These are phyloP conservation scores for Bolboschoenus planiculmis DNA, from an alignment of 176 grass and related monocot genomes.

Conservation along the genomic window DNA sequence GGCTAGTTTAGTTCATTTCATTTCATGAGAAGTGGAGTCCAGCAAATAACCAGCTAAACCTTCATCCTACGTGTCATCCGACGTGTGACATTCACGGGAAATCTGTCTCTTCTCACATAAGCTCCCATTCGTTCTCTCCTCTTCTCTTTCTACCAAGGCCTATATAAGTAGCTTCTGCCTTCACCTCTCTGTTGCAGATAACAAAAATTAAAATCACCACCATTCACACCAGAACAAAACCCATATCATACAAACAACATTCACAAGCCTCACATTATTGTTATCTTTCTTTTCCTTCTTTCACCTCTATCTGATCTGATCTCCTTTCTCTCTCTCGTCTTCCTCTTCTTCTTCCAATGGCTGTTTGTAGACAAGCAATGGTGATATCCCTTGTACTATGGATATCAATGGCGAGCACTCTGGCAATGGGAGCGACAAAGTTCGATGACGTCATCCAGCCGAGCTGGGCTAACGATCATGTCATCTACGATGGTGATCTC, in stretches of 20 bases:
- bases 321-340: too few relatives aligned
- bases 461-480: slow-evolving; percentile 95
- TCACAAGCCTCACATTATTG: slow-evolving; percentile 1
- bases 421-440: slow-evolving; percentile 25
- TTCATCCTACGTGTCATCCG: slow-evolving; percentile 8
- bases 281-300: background rate
- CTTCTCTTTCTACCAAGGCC: background rate
- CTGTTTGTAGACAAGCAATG: background rate
- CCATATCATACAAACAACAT: background rate
- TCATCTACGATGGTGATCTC: slow-evolving; percentile 78
- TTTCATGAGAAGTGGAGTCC: background rate
- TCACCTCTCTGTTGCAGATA: background rate
- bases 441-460: slow-evolving; percentile 81
- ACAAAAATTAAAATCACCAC: background rate
- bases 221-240: background rate
- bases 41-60: background rate
- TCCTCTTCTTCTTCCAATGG: background rate
- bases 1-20: slow-evolving; percentile 11
- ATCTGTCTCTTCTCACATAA: slow-evolving; percentile 8
- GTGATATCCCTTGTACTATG: background rate
- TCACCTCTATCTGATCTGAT: background rate
- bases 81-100: slow-evolving; percentile 21
- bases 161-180: slow-evolving; percentile 9
- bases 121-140: background rate
- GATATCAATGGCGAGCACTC: background rate